Percentiles rank a stretch among this genome's conserved stretches.
These are phyloP conservation scores for Neurospora terricola DNA, from an alignment of 495 filamentous ascomycete genomes.

Conservation along the genomic window DNA sequence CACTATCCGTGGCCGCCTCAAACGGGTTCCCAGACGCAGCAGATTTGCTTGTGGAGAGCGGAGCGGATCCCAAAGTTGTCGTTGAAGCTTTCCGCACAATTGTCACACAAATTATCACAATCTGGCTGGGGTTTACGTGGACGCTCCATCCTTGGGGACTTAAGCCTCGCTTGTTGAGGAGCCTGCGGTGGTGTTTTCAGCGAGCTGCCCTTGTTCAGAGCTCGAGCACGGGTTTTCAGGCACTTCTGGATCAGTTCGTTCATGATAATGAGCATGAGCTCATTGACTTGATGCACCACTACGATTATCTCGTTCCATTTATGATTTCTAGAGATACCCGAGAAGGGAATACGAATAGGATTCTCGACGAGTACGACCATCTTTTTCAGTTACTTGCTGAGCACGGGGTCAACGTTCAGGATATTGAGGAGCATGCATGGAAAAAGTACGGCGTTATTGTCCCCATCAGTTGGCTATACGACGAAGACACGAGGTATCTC, in stretches of 20 bases:
- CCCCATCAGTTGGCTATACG: neutral
- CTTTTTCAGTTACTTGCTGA: neutral
- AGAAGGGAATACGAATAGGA: too few species aligned
- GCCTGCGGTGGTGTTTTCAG: neutral
- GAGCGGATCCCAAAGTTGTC: neutral
- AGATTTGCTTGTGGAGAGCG: neutral
- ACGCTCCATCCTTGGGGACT: neutral
- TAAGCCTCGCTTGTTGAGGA: neutral
- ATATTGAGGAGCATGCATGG: rapidly evolving
- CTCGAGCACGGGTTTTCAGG: neutral
- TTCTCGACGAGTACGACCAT: too few species aligned
- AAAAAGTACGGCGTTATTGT: neutral
- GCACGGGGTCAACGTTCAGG: neutral
- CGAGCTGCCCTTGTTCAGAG: neutral
- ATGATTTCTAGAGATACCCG: too few species aligned
- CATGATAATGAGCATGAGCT: neutral
- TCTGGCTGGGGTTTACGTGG: too few species aligned
- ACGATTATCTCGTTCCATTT: neutral
- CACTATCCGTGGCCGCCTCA: neutral
- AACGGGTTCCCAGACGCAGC: neutral
- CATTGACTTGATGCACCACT: neutral
- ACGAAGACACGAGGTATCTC: neutral
- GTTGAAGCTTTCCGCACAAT: neutral
- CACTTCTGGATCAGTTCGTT: neutral
- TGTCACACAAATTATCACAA: neutral